These are phyloP conservation scores for Vicia faba DNA, from an alignment of 306 rosid genomes.

Conservation along the genomic window DNA sequence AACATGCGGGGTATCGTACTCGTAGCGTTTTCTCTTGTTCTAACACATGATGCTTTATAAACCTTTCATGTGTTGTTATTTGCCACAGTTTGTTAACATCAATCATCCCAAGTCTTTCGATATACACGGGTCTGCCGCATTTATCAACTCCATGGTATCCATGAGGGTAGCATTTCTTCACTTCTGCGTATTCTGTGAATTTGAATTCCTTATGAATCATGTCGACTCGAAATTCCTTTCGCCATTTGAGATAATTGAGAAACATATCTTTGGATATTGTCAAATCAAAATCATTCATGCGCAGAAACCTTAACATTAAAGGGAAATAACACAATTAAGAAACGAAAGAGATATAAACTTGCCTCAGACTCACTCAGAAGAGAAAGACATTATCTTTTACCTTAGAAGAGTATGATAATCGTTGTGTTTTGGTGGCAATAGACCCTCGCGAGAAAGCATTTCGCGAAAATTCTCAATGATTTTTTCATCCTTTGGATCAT, in stretches of 20 bases:
- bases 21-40: conserved; percentile 86
- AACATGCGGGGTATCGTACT: conserved; percentile 79
- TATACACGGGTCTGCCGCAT: conserved; percentile 78
- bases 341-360: conserved; percentile 1
- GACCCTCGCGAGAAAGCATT: conserved; percentile 57
- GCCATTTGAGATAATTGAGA: conserved; percentile 79
- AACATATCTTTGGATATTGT: conserved; percentile 68
- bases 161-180: conserved; percentile 83
- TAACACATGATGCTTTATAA: conserved; percentile 64
- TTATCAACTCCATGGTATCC: conserved; percentile 90
- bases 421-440: conserved; percentile 60
- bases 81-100: conserved; percentile 66
- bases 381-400: conserved; percentile 36
- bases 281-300: conserved; percentile 83
- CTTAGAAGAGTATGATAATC: conserved; percentile 90
- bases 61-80: conserved; percentile 74
- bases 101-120: conserved; percentile 78
- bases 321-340: not conserved
- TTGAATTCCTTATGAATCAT: conserved; percentile 68
- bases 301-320: conserved; percentile 62
- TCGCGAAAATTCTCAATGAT: conserved; percentile 61
- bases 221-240: conserved; percentile 69
- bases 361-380: not conserved
- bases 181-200: conserved; percentile 67
- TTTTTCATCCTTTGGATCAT: conserved; percentile 64